phyloP scores from a whole-genome alignment of 148 eudicot genomes.

The Euryodendron excelsum region DNA sequence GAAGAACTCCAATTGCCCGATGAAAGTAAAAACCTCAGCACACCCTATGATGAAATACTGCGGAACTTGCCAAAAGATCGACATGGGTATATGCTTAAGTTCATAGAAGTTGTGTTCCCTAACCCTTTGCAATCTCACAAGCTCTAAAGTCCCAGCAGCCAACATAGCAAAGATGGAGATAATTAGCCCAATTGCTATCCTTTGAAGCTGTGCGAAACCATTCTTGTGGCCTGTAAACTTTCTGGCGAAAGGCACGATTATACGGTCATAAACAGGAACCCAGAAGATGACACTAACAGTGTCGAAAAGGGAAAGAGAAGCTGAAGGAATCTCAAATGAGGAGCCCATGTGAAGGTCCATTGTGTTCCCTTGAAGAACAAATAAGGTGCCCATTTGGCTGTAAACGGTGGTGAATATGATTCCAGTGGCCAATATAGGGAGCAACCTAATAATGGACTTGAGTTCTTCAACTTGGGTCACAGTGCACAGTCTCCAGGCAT shows the following conservation, averaged over 20 bases:
- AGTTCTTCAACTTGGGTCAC: conserved; percentile 74
- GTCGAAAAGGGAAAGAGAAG: conserved; percentile 58
- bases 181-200: conserved; percentile 55
- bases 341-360: conserved; percentile 59
- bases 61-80: conserved; percentile 72
- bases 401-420: conserved; percentile 51
- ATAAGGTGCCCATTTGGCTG: conserved; percentile 67
- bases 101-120: conserved; percentile 40
- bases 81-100: conserved; percentile 34
- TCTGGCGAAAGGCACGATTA: conserved; percentile 38
- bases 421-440: conserved; percentile 70
- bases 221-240: conserved; percentile 40
- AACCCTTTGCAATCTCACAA: conserved; percentile 41
- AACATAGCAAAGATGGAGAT: conserved; percentile 52
- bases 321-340: conserved; percentile 54
- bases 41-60: conserved; percentile 62
- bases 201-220: conserved; percentile 57
- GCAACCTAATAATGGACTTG: conserved; percentile 45
- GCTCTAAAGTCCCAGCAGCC: conserved; percentile 49
- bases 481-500: conserved; percentile 63
- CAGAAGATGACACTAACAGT: conserved; percentile 62
- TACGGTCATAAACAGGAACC: conserved; percentile 45
- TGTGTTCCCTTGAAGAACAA: conserved; percentile 58
- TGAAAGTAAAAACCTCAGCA: conserved; percentile 59
- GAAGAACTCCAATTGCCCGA: conserved; percentile 65